Conservation (phyloP, 176 grass and related monocot genomes). For the Metroxylon sagu region DNA sequence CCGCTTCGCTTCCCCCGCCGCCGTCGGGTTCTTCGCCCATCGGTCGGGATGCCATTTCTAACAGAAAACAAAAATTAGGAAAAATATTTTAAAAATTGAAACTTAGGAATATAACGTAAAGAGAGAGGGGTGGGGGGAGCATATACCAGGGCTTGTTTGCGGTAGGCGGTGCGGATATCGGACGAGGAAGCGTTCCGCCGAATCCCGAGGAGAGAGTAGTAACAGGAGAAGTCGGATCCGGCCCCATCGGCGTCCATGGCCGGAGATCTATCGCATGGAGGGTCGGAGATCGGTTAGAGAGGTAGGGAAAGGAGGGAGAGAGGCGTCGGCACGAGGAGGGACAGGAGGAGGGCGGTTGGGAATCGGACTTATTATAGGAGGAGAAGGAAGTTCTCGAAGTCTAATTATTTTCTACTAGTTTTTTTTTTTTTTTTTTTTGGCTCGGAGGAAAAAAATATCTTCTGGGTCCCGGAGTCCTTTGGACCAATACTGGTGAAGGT, state of each 20-base stretch:
- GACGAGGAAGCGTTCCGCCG: constrained; percentile 63
- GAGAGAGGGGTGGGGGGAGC: not conserved
- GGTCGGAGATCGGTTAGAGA: not conserved
- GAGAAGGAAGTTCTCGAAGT: no score
- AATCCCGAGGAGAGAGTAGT: constrained; percentile 74
- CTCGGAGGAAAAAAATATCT: not conserved
- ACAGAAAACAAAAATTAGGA: no score
- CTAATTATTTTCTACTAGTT: not conserved
- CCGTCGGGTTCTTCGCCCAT: constrained; percentile 58
- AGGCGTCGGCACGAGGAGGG: not conserved
- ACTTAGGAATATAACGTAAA: not conserved
- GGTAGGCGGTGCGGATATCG: constrained; percentile 77
- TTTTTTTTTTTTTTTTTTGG: not conserved
- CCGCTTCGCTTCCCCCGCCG: constrained; percentile 59
- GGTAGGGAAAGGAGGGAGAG: not conserved
- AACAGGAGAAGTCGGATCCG: constrained; percentile 77
- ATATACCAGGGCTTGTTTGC: constrained; percentile 77
- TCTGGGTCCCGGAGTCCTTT: not conserved
- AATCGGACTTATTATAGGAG: no score
- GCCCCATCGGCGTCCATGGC: constrained; percentile 50
- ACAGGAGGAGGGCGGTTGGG: not conserved
- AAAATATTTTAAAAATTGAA: no score
- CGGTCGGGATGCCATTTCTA: constrained; percentile 99
- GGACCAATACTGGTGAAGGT: constrained; percentile 37
- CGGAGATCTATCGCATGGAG: constrained; percentile 20